Base-by-base conservation (phyloP, 1,139 yeast genomes). In the Yamadazyma diospyri region DNA sequence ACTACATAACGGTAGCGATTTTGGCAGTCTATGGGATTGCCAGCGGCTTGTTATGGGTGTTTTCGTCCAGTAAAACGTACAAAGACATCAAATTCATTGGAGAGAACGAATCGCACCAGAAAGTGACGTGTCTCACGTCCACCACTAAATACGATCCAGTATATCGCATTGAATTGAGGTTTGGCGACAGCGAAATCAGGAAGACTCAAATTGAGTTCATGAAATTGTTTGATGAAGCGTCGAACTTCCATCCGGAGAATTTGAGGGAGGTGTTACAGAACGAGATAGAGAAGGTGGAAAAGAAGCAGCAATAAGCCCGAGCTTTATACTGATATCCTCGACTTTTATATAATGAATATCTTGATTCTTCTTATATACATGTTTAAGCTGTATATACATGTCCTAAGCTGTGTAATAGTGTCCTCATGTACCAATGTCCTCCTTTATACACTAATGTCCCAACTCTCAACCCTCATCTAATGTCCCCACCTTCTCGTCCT, bases 31-130 rank as follows among this genome's bases (percentile, higher is more conserved):
- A 86, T 51, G 69, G 72, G 25, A 32, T 70, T 1, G 48, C 82
- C 16, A 74, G 82, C 30, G 61, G 54, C 2, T 52, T 67, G 6
- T 66, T 74, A 48, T 71, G 68, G 51, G 55, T 65, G 33, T 72
- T 82, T 52, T 55, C 67, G 25, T 39, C 44, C 16, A 31, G 43
- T n/a, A 35, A 42, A n/a, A 66, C 61, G 43, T 71, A 60, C 41
- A 77, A 75, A 47, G 63, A 78, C 38, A 71, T 75, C 30, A 72
- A 77, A 38, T 88, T 76, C 50, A 60, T 67, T 14, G 96, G 95
- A 2, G 53, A 52, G 37, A 51, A 48, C 26, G 59, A 59, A 28
- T 55, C 57, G 11, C 53, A 59, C 2, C 50, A 61, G 26, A 64
- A 65, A 42, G 38, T 76, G 4, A 46, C 54, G 7, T 54, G 74